These are phyloP conservation scores for Haplographium delicatum DNA, from an alignment of 495 filamentous ascomycete genomes.

Conservation along the genomic window DNA sequence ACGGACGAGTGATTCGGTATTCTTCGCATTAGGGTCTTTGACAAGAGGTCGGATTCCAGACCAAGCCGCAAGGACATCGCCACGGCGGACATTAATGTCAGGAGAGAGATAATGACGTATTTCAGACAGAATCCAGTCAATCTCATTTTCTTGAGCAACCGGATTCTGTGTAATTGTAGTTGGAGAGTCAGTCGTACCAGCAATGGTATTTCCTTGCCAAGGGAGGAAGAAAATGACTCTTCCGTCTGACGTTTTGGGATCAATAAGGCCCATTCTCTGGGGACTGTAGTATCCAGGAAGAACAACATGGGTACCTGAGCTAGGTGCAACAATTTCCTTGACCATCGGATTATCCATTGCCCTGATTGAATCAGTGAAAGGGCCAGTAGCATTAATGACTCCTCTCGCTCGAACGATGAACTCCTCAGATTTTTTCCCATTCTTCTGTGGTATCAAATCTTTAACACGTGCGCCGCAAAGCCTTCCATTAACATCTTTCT, in stretches of 20 bases:
- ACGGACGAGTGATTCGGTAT: constrained; percentile 90
- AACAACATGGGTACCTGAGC: constrained; percentile 90
- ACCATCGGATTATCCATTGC: constrained; percentile 75
- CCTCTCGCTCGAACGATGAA: constrained; percentile 83
- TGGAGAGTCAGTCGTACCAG: constrained; percentile 90
- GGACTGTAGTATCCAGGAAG: constrained; percentile 95
- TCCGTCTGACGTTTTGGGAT: constrained; percentile 90
- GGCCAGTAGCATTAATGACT: constrained; percentile 94
- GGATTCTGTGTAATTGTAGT: constrained; percentile 78
- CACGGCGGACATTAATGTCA: constrained; percentile 88
- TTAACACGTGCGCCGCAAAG: constrained; percentile 74
- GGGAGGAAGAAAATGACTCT: constrained; percentile 99
- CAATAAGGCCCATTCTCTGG: constrained; percentile 92
- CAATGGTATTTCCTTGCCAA: constrained; percentile 99
- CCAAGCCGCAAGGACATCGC: constrained; percentile 95
- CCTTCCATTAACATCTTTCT: constrained; percentile 74
- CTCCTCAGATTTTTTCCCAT: constrained; percentile 44
- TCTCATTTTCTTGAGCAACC: constrained; percentile 80
- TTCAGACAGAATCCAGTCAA: constrained; percentile 94
- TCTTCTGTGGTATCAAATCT: constrained; percentile 61
- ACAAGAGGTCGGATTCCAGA: constrained; percentile 91
- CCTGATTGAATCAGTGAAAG: constrained; percentile 88
- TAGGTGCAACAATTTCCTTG: constrained; percentile 87
- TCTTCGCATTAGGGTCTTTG: constrained; percentile 87
- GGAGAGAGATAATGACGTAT: constrained; percentile 84